Evolutionary conservation across 495 filamentous ascomycete species (phyloP), one percentile per base, ranked within the genome.

Genomic region (Neurospora sp.): DNA sequence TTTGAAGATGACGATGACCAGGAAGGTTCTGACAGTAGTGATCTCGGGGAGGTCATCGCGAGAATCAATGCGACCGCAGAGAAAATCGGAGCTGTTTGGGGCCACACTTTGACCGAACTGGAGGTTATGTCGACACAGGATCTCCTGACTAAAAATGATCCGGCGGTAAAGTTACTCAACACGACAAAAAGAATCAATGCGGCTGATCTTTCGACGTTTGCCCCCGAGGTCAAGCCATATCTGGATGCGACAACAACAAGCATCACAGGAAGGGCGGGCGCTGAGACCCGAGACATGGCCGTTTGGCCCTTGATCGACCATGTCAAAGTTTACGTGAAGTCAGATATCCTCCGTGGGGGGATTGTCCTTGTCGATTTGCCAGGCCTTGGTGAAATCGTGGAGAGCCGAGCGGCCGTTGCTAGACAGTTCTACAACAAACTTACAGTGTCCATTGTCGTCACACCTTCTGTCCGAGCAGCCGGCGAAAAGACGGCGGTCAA

Each of bases 271-370:
- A 45, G 14, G 1, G 16, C 20, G 12, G 48, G 73, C 10, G 16
- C 4, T 0, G 12, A n/a, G 12, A 45, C 72, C 8, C 17, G 73
- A 39, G 38, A 73, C 3, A 61, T 73, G 14, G 70, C 65, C 0
- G 73, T 72, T 1, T 80, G 78, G 78, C 77, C 78, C 0, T 53
- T 80, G n/a, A 76, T 80, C 16, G 69, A 75, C 6, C 61, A 78
- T 20, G 77, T 79, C 8, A 73, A 73, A 8, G 10, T 80, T 2
- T 77, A 69, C 31, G 74, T 79, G 27, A 77, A 74, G 4, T 68
- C 77, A 0, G 73, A 76, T 5, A 68, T 80, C 0, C 71, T 80
- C 1, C 73, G 40, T 10, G 74, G 74, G 17, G 78, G 78, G 0
- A 68, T 80, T 5, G 40, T 72, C 17, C 40, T 79, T 8, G 75